Conservation (phyloP, 176 grass and related monocot species). For the Aegilops bicornis region DNA sequence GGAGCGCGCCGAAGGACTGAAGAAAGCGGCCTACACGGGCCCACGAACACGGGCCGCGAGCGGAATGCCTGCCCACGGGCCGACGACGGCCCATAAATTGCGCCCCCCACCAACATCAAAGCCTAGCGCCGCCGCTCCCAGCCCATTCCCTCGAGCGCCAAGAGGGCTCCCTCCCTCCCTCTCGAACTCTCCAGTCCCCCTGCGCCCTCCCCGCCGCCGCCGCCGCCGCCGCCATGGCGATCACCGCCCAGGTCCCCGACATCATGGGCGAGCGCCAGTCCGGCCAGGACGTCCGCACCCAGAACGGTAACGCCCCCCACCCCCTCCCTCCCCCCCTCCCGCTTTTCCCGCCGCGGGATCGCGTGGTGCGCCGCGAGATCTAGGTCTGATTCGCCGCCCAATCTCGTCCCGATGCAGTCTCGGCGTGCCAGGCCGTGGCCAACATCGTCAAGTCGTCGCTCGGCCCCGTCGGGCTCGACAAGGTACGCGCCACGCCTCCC, state of each 20-base stretch:
- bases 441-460: slow-evolving; percentile 95
- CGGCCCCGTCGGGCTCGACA: slow-evolving; percentile 87
- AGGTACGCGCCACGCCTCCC: slow-evolving; percentile 29
- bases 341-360: background rate
- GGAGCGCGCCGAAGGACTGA: too few species aligned
- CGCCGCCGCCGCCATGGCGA: slow-evolving; percentile 48
- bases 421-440: slow-evolving; percentile 81
- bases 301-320: slow-evolving; percentile 54
- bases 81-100: too few species aligned
- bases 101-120: too few species aligned
- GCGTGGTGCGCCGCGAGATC: slow-evolving; percentile 15
- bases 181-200: slow-evolving; percentile 35
- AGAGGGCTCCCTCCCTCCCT: too few species aligned
- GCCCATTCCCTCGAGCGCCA: too few species aligned
- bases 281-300: slow-evolving; percentile 90
- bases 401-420: slow-evolving; percentile 40
- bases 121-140: too few species aligned
- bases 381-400: background rate
- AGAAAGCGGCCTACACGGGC: too few species aligned
- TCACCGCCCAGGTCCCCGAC: slow-evolving; percentile 57
- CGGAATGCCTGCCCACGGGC: too few species aligned
- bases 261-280: slow-evolving; percentile 94
- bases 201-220: background rate
- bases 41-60: too few species aligned
- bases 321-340: too few species aligned